Base-by-base conservation (phyloP, 805 yeast species). In the Candida tammaniensis region DNA sequence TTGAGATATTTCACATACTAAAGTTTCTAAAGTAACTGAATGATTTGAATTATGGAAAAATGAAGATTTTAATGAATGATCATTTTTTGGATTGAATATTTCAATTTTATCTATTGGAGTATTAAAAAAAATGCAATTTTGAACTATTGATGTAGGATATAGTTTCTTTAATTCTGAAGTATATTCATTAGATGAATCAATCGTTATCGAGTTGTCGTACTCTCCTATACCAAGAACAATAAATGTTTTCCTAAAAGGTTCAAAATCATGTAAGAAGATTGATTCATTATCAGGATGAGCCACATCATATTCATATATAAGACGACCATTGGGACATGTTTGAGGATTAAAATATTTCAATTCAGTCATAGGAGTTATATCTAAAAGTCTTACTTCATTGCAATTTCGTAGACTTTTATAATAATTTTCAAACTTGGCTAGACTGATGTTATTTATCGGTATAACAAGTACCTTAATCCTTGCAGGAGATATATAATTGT, bases 161-260 rank as follows among this genome's bases (percentile, higher is more conserved):
- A 45, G 40, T 30, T 58, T 61, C 31, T 64, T 66, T 32, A 88
- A 62, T 11, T 33, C 33, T 11, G 22, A 13, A 13, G 10, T 24
- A 17, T 12, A 19, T 9, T 21, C 12, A 16, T 20, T 13, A 19
- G 34, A 14, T 9, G 15, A 10, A 1, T 35, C 31, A 6, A 25
- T 11, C 10, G 40, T 42, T 4, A 33, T 27, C 7, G 30, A 28
- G 10, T 44, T 39, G 4, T 32, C 39, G 52, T 63, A 66, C 15
- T 52, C 43, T 1, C 70, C 65, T 11, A 71, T 39, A 0, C 78
- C 80, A 6, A 74, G 30, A 4, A 81, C 78, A 6, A 82, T 68
- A 46, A 86, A 76, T 0, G 84, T 77, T 51, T 87, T 86, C 33
- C 97, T 62, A 57, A 75, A 87, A 1, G 96, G 95, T 59, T 93